phyloP scores from a whole-genome alignment of 1,139 yeast species.

The Kazachstania sp. region DNA sequence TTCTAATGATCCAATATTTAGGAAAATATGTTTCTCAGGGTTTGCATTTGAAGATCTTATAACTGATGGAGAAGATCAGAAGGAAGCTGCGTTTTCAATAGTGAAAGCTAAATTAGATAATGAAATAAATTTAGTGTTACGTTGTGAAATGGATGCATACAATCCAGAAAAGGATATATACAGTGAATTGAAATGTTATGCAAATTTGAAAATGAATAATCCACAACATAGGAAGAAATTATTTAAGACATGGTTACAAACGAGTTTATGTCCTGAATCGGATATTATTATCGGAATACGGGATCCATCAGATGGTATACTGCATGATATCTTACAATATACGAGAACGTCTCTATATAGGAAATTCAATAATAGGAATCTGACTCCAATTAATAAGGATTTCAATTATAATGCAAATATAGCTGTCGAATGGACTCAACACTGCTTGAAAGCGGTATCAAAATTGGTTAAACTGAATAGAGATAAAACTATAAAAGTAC shows the following conservation, averaged over 20 bases:
- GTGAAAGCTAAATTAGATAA: constrained; percentile 19
- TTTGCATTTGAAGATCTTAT: constrained; percentile 27
- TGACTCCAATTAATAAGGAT: constrained; percentile 11
- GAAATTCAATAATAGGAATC: constrained; percentile 15
- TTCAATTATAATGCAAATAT: constrained; percentile 22
- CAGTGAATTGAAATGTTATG: constrained; percentile 28
- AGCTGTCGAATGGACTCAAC: constrained; percentile 25
- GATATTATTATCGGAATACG: constrained; percentile 27
- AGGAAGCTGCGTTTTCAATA: constrained; percentile 17
- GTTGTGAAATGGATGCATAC: constrained; percentile 30
- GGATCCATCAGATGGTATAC: constrained; percentile 18
- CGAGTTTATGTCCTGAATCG: constrained; percentile 22
- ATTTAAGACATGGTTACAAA: constrained; percentile 29
- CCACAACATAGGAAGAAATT: constrained; percentile 24
- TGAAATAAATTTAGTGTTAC: constrained; percentile 17
- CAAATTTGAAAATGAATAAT: constrained; percentile 17
- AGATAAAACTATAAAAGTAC: neutral
- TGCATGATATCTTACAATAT: constrained; percentile 19
- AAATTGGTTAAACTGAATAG: constrained; percentile 2
- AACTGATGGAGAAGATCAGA: constrained; percentile 5
- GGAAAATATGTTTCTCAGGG: constrained; percentile 25
- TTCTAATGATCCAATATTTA: constrained; percentile 9
- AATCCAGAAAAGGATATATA: constrained; percentile 15
- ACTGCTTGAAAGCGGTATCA: constrained; percentile 16
- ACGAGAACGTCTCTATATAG: constrained; percentile 15